Percentiles rank a stretch among this genome's conserved stretches.
Evolutionary conservation across 1,284 basidiomycete species (phyloP).

Genomic region (Fomitopsis schrenkii): DNA sequence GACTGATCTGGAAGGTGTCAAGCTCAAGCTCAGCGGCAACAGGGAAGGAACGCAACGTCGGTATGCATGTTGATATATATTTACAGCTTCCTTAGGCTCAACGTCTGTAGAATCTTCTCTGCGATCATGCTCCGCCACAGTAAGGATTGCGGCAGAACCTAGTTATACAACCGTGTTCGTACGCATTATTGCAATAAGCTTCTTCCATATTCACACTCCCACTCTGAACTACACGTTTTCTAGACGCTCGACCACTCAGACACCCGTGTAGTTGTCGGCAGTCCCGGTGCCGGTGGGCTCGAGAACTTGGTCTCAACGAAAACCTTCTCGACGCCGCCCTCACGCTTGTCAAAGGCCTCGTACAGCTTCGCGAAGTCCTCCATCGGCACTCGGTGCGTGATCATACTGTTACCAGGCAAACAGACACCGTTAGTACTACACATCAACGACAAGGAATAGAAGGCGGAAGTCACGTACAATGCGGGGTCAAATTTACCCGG

Average conservation of each 20-base stretch:
- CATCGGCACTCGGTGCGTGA: constrained; percentile 60
- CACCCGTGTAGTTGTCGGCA: constrained; percentile 46
- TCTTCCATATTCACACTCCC: neutral
- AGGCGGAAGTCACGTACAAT: constrained; percentile 40
- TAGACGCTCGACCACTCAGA: constrained; percentile 40
- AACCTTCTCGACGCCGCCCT: constrained; percentile 61
- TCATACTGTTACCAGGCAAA: constrained; percentile 35
- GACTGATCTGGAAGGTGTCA: no score
- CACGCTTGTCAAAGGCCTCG: constrained; percentile 56
- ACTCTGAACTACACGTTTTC: neutral
- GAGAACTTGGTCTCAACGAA: constrained; percentile 57
- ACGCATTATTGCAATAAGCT: neutral
- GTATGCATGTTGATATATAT: neutral
- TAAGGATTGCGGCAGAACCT: neutral
- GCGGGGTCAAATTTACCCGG: constrained; percentile 69
- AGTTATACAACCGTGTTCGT: neutral
- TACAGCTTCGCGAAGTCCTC: constrained; percentile 61
- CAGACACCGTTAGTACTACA: neutral
- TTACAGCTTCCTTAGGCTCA: neutral
- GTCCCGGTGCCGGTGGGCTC: constrained; percentile 40
- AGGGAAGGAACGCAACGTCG: no score
- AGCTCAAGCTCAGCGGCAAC: no score
- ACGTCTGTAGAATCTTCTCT: neutral
- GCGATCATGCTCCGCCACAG: neutral
- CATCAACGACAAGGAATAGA: neutral